Base-by-base conservation (phyloP, 2,329 filamentous ascomycete genomes). In the Juglanconis sp. region DNA sequence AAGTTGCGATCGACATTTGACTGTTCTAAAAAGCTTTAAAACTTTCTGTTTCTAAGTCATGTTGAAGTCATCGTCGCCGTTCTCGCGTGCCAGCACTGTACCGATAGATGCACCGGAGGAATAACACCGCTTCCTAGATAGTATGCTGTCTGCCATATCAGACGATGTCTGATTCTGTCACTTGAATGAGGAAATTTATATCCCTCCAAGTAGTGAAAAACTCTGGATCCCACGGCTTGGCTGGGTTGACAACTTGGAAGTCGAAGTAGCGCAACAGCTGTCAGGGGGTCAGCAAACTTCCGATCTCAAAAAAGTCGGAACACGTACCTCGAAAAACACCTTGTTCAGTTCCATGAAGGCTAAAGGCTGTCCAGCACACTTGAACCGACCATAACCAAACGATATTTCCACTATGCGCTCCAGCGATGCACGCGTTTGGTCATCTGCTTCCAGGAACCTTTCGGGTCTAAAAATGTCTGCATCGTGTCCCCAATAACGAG, bases 381-480 rank as follows among this genome's bases (percentile, higher is more conserved):
- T 65, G 57, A 70, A 76, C 32, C 69, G 68, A 5, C 77, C 77
- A 35, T 70, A 68, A 7, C 74, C 74, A 66, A 79, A 80, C 5
- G 75, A 67, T 24, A 76, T 65, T 34, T 75, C 74, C 44, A 73
- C 63, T 0, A 68, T 71, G 7, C 66, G 65, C 44, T 72, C 66
- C 68, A 74, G 76, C 11, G 65, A 63, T 15, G 62, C 63, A 51
- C 70, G 66, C 13, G 69, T 67, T 0, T 68, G 66, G 1, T 59
- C 59, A 5, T 79, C 85, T 2, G 81, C 66, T 4, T 70, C 74
- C 44, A 74, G 70, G 85, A 85, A 89, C 30, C 86, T 77, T 64
- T 87, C 84, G 0, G 86, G 86, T 3, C 79, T 74, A 71, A 87
- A 88, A 2, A 78, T 69, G 7, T 87, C 82, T 1, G 82, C 83